Base-by-base conservation (phyloP, 306 rosid genomes). In the Pyrus communis region DNA sequence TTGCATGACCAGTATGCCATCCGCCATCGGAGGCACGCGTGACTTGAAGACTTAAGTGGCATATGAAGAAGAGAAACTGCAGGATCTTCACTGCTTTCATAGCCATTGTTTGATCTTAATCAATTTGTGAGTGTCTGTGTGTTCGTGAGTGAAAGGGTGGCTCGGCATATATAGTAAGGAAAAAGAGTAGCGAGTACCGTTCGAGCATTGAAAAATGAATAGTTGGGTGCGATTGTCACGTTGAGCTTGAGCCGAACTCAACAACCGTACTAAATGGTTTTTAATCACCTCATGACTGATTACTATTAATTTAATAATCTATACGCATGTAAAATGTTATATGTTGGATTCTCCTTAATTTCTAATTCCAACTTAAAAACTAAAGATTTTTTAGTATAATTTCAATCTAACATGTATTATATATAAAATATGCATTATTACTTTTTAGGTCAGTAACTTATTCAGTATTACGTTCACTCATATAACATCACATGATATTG, bases 1-100 rank as follows among this genome's bases (percentile, higher is more conserved):
- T 84, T 77, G 84, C 87, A 23, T 84, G 87, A 45, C 80, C 84
- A 18, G 54, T 65, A 15, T 77, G 59, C 87, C 87, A 84, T 49
- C 67, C 80, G 27, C 66, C 35, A 60, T 30, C 27, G n/a, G 49
- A 15, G 12, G n/a, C 77, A 4, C 6, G 2, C 1, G 70, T 65
- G 28, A 45, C 62, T 4, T 64, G 73, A 43, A 74, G 38, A 30
- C 69, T 13, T 11, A 62, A 42, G 74, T 31, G 73, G 33, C 74
- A 49, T 40, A 76, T 6, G 7, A 63, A 22, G 30, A 68, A 57
- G 55, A 73, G 62, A 64, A 75, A 67, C 8, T 59, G 64, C 42
- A 67, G 75, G 35, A 74, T 28, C 43, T 45, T 68, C 77, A 83
- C 64, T 75, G 73, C 52, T 33, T 58, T 38, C 67, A 57, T 38